These are phyloP conservation scores for Claviceps monticola DNA, from an alignment of 2,329 filamentous ascomycete genomes.

Conservation along the genomic window DNA sequence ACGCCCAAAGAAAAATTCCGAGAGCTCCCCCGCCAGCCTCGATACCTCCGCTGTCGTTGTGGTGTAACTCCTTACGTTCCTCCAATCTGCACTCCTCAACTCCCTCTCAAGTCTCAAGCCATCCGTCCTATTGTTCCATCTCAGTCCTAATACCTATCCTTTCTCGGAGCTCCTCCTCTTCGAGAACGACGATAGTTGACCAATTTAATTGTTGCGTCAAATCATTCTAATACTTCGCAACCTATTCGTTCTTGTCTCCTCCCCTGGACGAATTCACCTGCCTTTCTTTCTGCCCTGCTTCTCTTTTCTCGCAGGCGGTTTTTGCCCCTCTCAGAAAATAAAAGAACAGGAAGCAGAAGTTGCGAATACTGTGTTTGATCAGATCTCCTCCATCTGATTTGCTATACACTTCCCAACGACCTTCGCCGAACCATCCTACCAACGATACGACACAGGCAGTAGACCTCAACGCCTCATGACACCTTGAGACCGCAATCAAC, in stretches of 20 bases:
- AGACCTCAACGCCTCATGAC: slow-evolving; percentile 1
- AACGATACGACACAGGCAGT: neutral
- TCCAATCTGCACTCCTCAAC: neutral
- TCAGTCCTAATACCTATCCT: neutral
- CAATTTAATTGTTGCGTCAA: neutral
- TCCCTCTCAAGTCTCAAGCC: neutral
- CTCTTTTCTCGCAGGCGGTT: slow-evolving; percentile 2
- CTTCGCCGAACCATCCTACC: slow-evolving; percentile 1
- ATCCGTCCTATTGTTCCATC: neutral
- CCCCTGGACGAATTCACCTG: slow-evolving; percentile 1
- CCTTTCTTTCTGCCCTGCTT: neutral
- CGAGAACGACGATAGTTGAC: slow-evolving; percentile 3
- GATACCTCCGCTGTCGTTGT: neutral
- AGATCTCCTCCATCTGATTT: slow-evolving; percentile 1
- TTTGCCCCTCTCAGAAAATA: neutral
- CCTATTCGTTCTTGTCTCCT: slow-evolving; percentile 4
- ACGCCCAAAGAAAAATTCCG: slow-evolving; percentile 1
- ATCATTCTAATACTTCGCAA: neutral
- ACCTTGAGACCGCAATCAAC: neutral
- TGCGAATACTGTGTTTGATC: neutral
- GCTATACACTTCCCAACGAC: neutral
- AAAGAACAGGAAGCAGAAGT: neutral
- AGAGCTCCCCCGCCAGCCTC: neutral
- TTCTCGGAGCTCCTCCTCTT: slow-evolving; percentile 5
- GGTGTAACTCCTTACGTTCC: neutral